Percentiles rank a stretch among this genome's conserved stretches.
Evolutionary conservation across 2,329 filamentous ascomycete species (phyloP).

Genomic region (Zymoseptoria pseudotritici): DNA sequence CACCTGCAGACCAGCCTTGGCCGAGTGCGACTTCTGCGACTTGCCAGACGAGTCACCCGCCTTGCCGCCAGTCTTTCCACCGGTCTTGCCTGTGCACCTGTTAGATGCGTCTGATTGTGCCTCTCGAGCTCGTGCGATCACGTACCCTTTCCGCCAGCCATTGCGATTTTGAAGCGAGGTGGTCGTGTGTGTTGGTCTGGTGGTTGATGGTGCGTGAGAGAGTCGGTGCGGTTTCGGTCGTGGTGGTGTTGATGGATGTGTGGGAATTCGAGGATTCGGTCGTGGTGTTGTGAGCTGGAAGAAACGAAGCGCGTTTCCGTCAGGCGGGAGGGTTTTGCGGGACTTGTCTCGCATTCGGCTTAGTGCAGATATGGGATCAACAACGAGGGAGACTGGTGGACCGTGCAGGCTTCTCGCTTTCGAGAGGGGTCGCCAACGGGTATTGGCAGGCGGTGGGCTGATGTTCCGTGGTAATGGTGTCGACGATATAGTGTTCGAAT

Average conservation of each 20-base stretch:
- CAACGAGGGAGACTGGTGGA: background rate
- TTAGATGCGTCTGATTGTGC: constrained; percentile 23
- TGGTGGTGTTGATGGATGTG: constrained; percentile 4
- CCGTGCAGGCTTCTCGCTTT: background rate
- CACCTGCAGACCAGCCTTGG: constrained; percentile 92
- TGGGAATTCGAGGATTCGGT: constrained; percentile 2
- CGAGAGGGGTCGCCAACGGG: background rate
- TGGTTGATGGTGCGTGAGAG: constrained; percentile 1
- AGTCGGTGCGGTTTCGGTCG: constrained; percentile 4
- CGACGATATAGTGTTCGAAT: background rate
- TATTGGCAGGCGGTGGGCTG: background rate
- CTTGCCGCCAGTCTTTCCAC: constrained; percentile 87
- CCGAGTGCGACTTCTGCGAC: constrained; percentile 87
- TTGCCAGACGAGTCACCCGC: constrained; percentile 66
- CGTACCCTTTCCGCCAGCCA: constrained; percentile 91
- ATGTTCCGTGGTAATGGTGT: background rate
- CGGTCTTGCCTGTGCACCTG: constrained; percentile 46
- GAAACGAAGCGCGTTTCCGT: constrained; percentile 6
- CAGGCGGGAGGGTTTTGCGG: constrained; percentile 1
- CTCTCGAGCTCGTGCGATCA: constrained; percentile 29
- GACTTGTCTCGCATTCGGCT: constrained; percentile 1
- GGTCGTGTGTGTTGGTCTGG: background rate
- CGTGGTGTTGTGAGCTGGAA: constrained; percentile 8
- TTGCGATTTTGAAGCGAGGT: constrained; percentile 28
- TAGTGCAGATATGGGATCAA: constrained; percentile 1